A percentile compares a stretch with the other conserved stretches of the same genome.
phyloP scores from a whole-genome alignment of 176 grass and related monocot genomes.

The Hyparrhenia diplandra region DNA sequence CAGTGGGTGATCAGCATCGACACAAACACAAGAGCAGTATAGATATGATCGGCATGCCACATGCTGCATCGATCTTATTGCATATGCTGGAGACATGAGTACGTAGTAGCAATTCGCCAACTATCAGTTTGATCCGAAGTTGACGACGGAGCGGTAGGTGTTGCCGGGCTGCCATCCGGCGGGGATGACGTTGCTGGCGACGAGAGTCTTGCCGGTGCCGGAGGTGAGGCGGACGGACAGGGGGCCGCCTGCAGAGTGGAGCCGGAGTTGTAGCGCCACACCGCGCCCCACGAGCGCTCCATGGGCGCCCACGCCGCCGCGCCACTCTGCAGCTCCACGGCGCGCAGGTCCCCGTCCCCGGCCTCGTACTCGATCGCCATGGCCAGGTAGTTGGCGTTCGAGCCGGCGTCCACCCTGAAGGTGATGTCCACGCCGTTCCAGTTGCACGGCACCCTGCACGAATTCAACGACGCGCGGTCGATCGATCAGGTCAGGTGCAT shows the following conservation, averaged over 20 bases:
- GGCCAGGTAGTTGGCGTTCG: background rate
- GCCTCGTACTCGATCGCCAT: background rate
- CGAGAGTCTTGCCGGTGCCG: background rate
- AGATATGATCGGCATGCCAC: too few relatives aligned
- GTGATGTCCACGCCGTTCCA: background rate
- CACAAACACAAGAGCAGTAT: too few relatives aligned
- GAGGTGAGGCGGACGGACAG: background rate
- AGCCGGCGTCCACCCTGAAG: background rate
- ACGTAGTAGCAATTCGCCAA: too few relatives aligned
- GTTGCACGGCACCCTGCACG: background rate
- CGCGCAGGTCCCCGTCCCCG: background rate
- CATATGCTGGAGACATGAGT: too few relatives aligned
- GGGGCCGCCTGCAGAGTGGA: background rate
- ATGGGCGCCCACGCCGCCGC: background rate
- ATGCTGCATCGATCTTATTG: too few relatives aligned
- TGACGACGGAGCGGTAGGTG: background rate
- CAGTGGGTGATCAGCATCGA: too few relatives aligned
- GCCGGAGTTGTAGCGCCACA: background rate
- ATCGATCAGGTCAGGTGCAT: too few relatives aligned
- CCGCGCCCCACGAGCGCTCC: background rate
- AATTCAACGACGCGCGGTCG: too few relatives aligned
- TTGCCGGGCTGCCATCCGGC: too few relatives aligned
- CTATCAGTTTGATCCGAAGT: background rate
- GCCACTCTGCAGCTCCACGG: background rate
- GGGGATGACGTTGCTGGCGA: background rate